Conservation (phyloP, 441 rosid genomes). For the Sinapis alba region DNA sequence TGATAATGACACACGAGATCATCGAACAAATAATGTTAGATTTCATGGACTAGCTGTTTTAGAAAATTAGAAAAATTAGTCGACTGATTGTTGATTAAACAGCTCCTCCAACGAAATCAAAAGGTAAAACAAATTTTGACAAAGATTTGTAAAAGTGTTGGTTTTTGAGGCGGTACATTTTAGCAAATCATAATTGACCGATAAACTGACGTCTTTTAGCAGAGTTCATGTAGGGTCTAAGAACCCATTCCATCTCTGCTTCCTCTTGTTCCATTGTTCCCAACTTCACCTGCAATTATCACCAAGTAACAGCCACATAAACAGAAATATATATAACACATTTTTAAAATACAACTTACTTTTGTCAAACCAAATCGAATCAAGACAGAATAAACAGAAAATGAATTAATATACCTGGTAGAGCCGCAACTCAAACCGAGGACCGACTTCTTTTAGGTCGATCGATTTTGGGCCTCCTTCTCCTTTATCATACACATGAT, state of each 20-base stretch:
- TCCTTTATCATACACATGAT: conserved; percentile 77
- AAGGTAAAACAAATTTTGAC: too few species aligned
- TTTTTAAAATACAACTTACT: too few species aligned
- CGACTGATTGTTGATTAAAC: too few species aligned
- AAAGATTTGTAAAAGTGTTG: not conserved
- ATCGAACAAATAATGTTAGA: too few species aligned
- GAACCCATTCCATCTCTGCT: conserved; percentile 87
- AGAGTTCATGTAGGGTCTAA: conserved; percentile 91
- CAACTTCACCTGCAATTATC: conserved; percentile 76
- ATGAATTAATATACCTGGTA: conserved; percentile 62
- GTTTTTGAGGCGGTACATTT: not conserved
- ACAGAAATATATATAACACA: too few species aligned
- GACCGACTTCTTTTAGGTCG: conserved; percentile 88
- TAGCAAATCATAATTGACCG: conserved; percentile 48
- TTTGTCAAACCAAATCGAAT: not conserved
- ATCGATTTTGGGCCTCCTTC: conserved; percentile 83
- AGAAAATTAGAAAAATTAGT: too few species aligned
- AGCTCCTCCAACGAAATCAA: too few species aligned
- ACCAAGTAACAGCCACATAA: too few species aligned
- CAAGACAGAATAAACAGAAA: not conserved
- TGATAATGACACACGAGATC: too few species aligned
- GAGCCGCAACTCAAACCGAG: conserved; percentile 84
- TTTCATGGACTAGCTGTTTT: too few species aligned
- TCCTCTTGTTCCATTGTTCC: conserved; percentile 89
- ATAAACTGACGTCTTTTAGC: conserved; percentile 64